Conservation (phyloP, 163 green algal genomes). For the Scenedesmus sp. region DNA sequence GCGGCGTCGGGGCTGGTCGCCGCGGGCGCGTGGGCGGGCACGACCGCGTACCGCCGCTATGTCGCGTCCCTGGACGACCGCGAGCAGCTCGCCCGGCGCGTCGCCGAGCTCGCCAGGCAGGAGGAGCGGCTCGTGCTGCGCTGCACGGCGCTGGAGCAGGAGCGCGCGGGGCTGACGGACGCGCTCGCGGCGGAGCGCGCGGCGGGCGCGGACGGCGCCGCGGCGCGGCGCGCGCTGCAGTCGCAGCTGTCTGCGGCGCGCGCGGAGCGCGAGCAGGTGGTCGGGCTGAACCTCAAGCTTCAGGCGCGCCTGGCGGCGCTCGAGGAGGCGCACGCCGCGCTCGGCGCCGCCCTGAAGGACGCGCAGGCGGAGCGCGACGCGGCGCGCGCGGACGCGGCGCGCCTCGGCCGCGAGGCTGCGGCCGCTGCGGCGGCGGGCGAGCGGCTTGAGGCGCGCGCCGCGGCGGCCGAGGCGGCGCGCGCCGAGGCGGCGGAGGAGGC, state of each 20-base stretch:
- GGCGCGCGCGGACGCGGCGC: not conserved
- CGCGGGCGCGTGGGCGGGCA: conserved; percentile 18
- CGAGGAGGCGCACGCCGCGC: not conserved
- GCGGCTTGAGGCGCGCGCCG: not conserved
- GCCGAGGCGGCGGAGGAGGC: too few relatives aligned
- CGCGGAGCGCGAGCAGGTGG: conserved; percentile 14
- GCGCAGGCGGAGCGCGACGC: not conserved
- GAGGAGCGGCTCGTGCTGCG: conserved; percentile 24
- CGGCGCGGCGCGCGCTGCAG: not conserved
- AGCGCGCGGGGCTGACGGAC: not conserved
- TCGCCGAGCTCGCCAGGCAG: conserved; percentile 9
- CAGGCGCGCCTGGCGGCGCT: not conserved
- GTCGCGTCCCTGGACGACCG: conserved; percentile 33
- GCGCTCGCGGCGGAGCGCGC: not conserved
- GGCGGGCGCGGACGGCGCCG: conserved; percentile 1
- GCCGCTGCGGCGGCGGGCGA: conserved; percentile 7
- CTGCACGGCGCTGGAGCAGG: conserved; percentile 32
- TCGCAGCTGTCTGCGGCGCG: not conserved
- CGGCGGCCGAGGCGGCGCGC: not conserved
- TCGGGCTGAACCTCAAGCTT: conserved; percentile 33
- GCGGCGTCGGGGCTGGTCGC: conserved; percentile 10
- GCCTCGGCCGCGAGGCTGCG: not conserved
- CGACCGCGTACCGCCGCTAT: conserved; percentile 32
- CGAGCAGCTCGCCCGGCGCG: conserved; percentile 17
- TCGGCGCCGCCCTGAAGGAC: not conserved